A percentile compares a stretch with the other conserved stretches of the same genome.
Evolutionary conservation across 306 rosid genomes (phyloP).

Genomic region (Citrullus mucosospermus): DNA sequence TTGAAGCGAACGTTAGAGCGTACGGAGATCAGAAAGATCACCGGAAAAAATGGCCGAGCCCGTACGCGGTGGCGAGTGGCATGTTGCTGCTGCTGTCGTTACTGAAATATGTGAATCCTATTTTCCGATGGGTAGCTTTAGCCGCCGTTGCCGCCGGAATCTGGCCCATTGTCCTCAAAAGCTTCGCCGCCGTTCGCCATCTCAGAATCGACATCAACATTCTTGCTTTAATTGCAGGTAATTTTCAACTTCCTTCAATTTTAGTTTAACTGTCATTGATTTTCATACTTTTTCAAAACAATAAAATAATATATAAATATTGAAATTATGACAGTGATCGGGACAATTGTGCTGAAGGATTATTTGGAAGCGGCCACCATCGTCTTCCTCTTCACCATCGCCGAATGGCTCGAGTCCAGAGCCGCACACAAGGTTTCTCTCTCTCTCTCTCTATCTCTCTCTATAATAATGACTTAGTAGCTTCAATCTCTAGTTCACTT

Average conservation of each 20-base stretch:
- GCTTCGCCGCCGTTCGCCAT: conserved; percentile 33
- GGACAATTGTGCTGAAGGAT: conserved; percentile 57
- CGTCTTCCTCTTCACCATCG: conserved; percentile 77
- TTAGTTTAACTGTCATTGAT: no score
- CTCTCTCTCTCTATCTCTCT: background rate
- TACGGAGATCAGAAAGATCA: conserved; percentile 35
- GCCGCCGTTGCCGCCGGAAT: conserved; percentile 60
- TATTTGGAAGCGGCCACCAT: conserved; percentile 85
- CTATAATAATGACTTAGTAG: background rate
- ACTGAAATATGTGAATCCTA: conserved; percentile 39
- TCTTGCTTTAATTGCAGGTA: conserved; percentile 71
- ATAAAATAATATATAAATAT: no score
- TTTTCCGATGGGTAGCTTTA: conserved; percentile 51
- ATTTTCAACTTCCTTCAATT: background rate
- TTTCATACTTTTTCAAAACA: no score
- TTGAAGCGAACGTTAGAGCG: conserved; percentile 61
- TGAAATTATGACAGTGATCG: conserved; percentile 40
- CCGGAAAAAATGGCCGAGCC: conserved; percentile 70
- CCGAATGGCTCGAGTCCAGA: conserved; percentile 83
- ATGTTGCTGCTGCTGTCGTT: conserved; percentile 42
- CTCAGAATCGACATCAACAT: conserved; percentile 60
- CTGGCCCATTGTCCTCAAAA: conserved; percentile 39
- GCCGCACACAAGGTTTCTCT: conserved; percentile 71
- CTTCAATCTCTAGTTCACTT: background rate
- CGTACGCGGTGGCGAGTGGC: conserved; percentile 50